These are phyloP conservation scores for Penicillium turbatum DNA, from an alignment of 495 filamentous ascomycete species.

Conservation along the genomic window DNA sequence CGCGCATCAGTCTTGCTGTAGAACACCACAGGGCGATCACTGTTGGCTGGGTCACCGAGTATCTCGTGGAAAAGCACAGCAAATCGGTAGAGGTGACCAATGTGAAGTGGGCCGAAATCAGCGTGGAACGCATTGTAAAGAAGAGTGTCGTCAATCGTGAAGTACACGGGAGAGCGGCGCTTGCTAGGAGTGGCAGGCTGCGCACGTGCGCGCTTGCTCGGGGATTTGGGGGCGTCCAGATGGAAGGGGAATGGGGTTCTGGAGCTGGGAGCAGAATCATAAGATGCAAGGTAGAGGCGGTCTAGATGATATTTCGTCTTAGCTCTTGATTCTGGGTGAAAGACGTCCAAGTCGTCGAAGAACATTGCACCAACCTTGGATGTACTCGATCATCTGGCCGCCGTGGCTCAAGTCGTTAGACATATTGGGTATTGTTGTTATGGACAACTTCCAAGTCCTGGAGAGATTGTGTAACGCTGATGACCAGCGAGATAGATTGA, in stretches of 20 bases:
- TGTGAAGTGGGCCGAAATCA: constrained; percentile 96
- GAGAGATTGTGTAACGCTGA: constrained; percentile 5
- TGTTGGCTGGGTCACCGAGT: constrained; percentile 77
- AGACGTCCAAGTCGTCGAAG: neutral
- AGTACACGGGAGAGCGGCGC: constrained; percentile 74
- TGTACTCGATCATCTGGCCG: constrained; percentile 75
- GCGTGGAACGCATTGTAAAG: constrained; percentile 98
- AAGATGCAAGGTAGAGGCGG: constrained; percentile 90
- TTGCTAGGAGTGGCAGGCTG: constrained; percentile 53
- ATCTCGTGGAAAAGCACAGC: constrained; percentile 93
- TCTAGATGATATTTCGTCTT: constrained; percentile 49
- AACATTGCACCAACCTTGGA: constrained; percentile 54
- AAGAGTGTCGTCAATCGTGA: constrained; percentile 87
- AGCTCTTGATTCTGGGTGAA: constrained; percentile 4
- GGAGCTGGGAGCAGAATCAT: constrained; percentile 72
- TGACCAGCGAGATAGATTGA: neutral
- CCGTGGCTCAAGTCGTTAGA: constrained; percentile 46
- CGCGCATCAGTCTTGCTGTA: constrained; percentile 89
- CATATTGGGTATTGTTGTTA: constrained; percentile 23
- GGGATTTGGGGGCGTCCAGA: constrained; percentile 55
- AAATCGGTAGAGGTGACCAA: constrained; percentile 94
- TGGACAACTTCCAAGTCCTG: constrained; percentile 1
- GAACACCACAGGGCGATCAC: constrained; percentile 83
- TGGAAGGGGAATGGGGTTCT: constrained; percentile 86
- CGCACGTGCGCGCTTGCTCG: constrained; percentile 69